A percentile compares a stretch with the other conserved stretches of the same genome.
phyloP scores from a whole-genome alignment of 2,329 filamentous ascomycete genomes.

The Sporothrix pallida region DNA sequence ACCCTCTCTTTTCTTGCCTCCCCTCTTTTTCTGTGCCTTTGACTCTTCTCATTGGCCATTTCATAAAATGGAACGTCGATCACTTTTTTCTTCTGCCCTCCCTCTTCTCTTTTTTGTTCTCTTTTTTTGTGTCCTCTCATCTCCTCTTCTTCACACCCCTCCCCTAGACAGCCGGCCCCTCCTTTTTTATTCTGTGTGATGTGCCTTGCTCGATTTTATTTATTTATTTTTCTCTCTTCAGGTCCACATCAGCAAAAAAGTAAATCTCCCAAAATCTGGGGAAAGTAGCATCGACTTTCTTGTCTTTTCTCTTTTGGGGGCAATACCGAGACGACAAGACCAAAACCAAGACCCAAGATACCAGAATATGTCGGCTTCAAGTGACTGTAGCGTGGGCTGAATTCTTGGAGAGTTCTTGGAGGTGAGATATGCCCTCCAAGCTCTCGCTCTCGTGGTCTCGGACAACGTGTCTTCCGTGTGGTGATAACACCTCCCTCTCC shows the following conservation, averaged over 20 bases:
- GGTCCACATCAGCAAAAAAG: conserved; percentile 7
- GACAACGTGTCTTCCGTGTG: conserved; percentile 12
- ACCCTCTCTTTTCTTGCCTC: neutral
- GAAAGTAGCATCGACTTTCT: conserved; percentile 30
- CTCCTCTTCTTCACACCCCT: no score
- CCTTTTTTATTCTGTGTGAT: conserved; percentile 25
- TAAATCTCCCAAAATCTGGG: conserved; percentile 28
- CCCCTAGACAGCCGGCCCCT: neutral
- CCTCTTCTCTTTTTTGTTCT: neutral
- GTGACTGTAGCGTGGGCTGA: neutral
- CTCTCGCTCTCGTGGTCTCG: neutral
- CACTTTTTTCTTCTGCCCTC: conserved; percentile 1
- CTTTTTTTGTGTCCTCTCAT: conserved; percentile 7
- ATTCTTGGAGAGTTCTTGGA: neutral
- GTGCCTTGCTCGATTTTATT: neutral
- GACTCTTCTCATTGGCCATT: neutral
- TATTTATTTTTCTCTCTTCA: neutral
- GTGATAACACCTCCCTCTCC: neutral
- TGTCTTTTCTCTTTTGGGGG: neutral
- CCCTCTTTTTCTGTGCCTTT: neutral
- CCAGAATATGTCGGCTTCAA: no score
- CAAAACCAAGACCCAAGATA: no score
- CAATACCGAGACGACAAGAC: no score
- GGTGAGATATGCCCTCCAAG: neutral
- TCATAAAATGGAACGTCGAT: conserved; percentile 2